These are phyloP conservation scores for Diospyros lotus DNA, from an alignment of 148 eudicot species.

Conservation along the genomic window DNA sequence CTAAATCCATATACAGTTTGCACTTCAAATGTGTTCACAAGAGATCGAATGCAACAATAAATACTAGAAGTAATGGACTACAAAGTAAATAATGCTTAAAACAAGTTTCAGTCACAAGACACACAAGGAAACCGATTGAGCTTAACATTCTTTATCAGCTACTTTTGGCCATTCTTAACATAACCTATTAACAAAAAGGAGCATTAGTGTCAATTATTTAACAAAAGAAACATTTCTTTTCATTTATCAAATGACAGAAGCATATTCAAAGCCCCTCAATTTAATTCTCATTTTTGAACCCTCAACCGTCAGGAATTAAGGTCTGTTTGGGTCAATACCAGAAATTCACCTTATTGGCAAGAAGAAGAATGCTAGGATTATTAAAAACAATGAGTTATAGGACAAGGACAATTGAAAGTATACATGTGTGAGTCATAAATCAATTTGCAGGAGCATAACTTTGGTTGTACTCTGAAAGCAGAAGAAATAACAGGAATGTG, in stretches of 20 bases:
- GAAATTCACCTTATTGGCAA: neutral
- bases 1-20: neutral
- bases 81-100: neutral
- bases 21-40: neutral
- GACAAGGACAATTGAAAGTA: neutral
- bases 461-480: neutral
- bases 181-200: no score
- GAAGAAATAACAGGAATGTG: neutral
- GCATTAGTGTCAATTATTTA: no score
- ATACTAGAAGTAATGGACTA: neutral
- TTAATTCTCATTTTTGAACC: neutral
- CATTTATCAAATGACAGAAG: neutral
- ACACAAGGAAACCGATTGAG: neutral
- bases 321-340: neutral
- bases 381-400: neutral
- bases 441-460: neutral
- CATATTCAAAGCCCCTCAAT: neutral
- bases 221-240: no score
- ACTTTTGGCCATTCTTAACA: no score
- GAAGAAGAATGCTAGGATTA: neutral
- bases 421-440: neutral
- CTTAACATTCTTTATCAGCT: neutral
- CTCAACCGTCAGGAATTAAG: neutral
- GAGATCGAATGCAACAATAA: neutral
- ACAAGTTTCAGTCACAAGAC: conserved; percentile 4